Evolutionary conservation across 2,329 filamentous ascomycete species (phyloP).

Genomic region (Fusarium oxysporum): DNA sequence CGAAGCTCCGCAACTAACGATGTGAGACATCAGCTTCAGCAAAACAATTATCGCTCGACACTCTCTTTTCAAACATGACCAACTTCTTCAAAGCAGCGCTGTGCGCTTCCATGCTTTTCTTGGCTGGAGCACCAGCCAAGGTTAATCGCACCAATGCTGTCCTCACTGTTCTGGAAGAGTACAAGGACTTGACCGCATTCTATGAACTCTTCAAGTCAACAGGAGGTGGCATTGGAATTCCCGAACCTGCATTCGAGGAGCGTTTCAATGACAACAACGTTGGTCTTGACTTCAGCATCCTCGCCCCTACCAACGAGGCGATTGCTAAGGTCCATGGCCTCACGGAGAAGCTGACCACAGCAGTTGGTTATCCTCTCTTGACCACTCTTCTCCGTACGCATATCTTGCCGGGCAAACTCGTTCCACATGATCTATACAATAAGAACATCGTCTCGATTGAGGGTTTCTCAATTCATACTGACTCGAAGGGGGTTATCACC

Average conservation of each 20-base stretch:
- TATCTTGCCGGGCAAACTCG: not conserved
- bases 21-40: not conserved
- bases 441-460: not conserved
- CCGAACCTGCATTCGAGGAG: not conserved
- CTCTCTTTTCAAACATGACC: not conserved
- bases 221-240: not conserved
- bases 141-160: not conserved
- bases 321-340: not conserved
- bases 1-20: not conserved
- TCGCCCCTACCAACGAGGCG: slow-evolving; percentile 1
- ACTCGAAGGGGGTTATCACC: not conserved
- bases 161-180: not conserved
- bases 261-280: not conserved
- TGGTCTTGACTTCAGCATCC: not conserved
- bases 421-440: not conserved
- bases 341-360: not conserved
- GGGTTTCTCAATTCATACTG: not conserved
- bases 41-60: not conserved
- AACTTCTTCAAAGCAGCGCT: not conserved
- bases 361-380: not conserved
- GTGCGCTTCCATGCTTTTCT: not conserved
- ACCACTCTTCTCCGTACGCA: not conserved
- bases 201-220: not conserved
- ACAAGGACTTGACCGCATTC: not conserved
- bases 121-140: not conserved